Evolutionary conservation across 352 stramenopile species (phyloP), one percentile per base, ranked within the genome.

Genomic region (Phytopythium aichiense): DNA sequence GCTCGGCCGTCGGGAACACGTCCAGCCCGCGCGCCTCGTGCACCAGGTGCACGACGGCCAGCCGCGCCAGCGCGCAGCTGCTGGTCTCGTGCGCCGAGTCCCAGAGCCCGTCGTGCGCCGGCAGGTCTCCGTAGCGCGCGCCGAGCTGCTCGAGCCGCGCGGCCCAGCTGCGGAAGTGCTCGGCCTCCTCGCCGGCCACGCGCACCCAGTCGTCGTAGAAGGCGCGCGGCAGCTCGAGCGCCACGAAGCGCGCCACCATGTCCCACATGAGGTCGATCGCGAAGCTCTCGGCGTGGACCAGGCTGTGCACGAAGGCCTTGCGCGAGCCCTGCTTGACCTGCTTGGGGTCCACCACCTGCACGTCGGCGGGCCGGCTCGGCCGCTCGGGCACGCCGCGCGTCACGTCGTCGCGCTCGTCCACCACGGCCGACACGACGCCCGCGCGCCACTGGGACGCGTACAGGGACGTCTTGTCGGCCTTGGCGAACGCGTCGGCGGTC

Each of bases 261-360:
- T 88, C 80, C 77, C 77, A 89, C 66, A 83, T 81, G 7, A 89
- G 61, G 64, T 89, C 77, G 46, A 89, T 84, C 8, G 80, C 80
- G 45, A 79, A 83, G 64, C 74, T 84, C 61, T 87, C 77, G 12
- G 78, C 76, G 40, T 87, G 80, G 1, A 65, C 76, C 37, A 87
- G 63, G 43, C 72, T 77, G 57, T 84, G 76, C 54, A 80, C 76
- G 59, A 84, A 84, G 35, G 73, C 71, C 52, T 78, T 81, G 54
- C 71, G 73, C 9, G 71, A 83, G 43, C 74, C 71, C 35, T 81
- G 74, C 43, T 84, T 85, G 35, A 72, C 64, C 61, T 84, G 77
- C 40, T 80, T 25, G 13, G 61, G 60, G 23, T 67, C 66, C 46
- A 85, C 75, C 20, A 82, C 66, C 38, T 69, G n/a, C 33, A 89